These are phyloP conservation scores for Phoma sp. DNA, from an alignment of 2,329 filamentous ascomycete species.

Conservation along the genomic window DNA sequence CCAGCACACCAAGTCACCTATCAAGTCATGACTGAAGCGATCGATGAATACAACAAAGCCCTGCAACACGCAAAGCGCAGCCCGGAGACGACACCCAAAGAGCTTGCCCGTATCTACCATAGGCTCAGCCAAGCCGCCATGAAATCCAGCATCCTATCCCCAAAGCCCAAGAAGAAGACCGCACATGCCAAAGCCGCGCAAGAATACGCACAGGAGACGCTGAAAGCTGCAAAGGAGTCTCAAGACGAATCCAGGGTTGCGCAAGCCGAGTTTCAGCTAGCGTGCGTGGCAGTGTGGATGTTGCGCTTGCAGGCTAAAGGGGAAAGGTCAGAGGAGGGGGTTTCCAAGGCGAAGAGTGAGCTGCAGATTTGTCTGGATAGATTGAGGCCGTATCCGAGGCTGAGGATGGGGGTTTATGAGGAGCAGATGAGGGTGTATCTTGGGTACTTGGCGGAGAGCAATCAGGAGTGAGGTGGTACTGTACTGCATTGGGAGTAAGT, in stretches of 20 bases:
- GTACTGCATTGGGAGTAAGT: too few relatives aligned
- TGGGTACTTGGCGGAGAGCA: background rate
- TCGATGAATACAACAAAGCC: conserved; percentile 2
- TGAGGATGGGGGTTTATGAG: background rate
- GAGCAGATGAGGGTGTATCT: background rate
- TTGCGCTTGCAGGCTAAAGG: conserved; percentile 5
- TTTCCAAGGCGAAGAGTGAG: background rate
- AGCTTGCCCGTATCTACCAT: conserved; percentile 23
- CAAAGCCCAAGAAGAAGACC: background rate
- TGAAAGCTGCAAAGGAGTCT: conserved; percentile 10
- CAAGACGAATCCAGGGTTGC: conserved; percentile 19
- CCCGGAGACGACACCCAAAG: conserved; percentile 16
- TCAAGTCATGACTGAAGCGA: conserved; percentile 11
- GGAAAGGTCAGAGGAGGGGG: background rate
- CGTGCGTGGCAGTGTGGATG: conserved; percentile 19
- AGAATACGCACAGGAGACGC: conserved; percentile 14
- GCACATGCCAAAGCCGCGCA: conserved; percentile 16
- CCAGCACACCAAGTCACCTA: background rate
- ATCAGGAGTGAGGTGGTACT: background rate
- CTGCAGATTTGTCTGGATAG: background rate
- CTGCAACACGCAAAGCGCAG: conserved; percentile 14
- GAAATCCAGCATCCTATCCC: conserved; percentile 11
- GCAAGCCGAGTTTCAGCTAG: conserved; percentile 19
- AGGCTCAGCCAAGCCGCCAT: conserved; percentile 22
- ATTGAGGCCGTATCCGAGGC: background rate